phyloP scores from a whole-genome alignment of 768 basidiomycete genomes.

The Infundibulicybe gibba region DNA sequence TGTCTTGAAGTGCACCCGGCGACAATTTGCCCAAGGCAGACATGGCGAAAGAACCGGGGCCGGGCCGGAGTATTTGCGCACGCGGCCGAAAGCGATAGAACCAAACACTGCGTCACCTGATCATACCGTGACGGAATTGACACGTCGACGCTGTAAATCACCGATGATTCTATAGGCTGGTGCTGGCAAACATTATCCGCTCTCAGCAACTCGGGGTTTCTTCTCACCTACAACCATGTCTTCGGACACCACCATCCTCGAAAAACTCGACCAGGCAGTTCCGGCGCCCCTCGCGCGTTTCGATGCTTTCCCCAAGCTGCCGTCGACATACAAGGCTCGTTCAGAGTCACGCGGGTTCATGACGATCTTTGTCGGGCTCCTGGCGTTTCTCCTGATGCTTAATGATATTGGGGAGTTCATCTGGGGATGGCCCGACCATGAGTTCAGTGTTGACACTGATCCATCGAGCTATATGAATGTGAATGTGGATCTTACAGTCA shows the following conservation, averaged over 20 bases:
- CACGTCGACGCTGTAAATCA: background rate
- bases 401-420: conserved; percentile 91
- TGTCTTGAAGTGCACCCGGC: background rate
- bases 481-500: conserved; percentile 90
- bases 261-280: conserved; percentile 60
- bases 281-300: conserved; percentile 68
- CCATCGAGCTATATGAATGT: conserved; percentile 65
- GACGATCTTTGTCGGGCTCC: conserved; percentile 63
- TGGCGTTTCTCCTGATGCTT: conserved; percentile 72
- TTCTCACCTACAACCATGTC: conserved; percentile 6
- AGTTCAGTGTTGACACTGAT: conserved; percentile 80
- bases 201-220: background rate
- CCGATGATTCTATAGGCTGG: background rate
- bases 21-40: background rate
- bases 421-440: conserved; percentile 90
- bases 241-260: conserved; percentile 39
- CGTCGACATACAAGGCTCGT: conserved; percentile 75
- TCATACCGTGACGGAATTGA: background rate
- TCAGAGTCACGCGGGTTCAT: conserved; percentile 80
- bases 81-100: background rate
- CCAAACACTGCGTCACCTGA: background rate
- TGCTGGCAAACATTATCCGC: background rate
- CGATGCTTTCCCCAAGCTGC: conserved; percentile 87
- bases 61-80: background rate
- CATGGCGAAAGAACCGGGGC: background rate